A percentile compares a stretch with the other conserved stretches of the same genome.
Evolutionary conservation across 768 basidiomycete species (phyloP).

Genomic region (Macrocybe gigantea): DNA sequence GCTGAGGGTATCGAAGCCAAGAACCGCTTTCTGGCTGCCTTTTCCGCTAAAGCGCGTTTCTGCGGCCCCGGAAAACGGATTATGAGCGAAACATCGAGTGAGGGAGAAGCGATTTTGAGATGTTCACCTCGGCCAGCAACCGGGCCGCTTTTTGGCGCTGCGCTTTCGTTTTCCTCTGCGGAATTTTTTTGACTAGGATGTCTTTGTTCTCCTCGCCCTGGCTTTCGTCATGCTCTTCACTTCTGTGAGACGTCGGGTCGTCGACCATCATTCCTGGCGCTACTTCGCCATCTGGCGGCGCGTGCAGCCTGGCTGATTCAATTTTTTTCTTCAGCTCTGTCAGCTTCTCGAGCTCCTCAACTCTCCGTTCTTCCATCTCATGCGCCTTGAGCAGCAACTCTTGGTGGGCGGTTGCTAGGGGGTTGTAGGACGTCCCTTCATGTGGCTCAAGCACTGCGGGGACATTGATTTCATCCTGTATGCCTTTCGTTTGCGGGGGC

Average conservation of each 20-base stretch:
- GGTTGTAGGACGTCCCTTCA: constrained; percentile 87
- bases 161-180: constrained; percentile 35
- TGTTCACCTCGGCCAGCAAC: constrained; percentile 53
- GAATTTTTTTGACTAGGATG: constrained; percentile 29
- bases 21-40: constrained; percentile 54
- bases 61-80: constrained; percentile 16
- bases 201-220: constrained; percentile 18
- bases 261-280: constrained; percentile 25
- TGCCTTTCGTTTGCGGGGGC: too few relatives aligned
- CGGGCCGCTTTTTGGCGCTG: constrained; percentile 67
- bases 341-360: constrained; percentile 47
- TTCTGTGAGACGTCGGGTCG: constrained; percentile 7
- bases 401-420: constrained; percentile 65
- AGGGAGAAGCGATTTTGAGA: neutral
- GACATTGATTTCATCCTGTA: constrained; percentile 13
- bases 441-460: constrained; percentile 71
- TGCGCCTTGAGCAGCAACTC: constrained; percentile 66
- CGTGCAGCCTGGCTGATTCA: constrained; percentile 36
- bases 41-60: constrained; percentile 62
- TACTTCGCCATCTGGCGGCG: constrained; percentile 38
- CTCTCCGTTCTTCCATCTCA: constrained; percentile 54
- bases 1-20: constrained; percentile 51
- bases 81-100: neutral
- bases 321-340: constrained; percentile 51
- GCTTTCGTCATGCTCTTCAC: constrained; percentile 30